A percentile compares a stretch with the other conserved stretches of the same genome.
These are phyloP conservation scores for Arthrocladium fulminans DNA, from an alignment of 2,329 filamentous ascomycete species.

Conservation along the genomic window DNA sequence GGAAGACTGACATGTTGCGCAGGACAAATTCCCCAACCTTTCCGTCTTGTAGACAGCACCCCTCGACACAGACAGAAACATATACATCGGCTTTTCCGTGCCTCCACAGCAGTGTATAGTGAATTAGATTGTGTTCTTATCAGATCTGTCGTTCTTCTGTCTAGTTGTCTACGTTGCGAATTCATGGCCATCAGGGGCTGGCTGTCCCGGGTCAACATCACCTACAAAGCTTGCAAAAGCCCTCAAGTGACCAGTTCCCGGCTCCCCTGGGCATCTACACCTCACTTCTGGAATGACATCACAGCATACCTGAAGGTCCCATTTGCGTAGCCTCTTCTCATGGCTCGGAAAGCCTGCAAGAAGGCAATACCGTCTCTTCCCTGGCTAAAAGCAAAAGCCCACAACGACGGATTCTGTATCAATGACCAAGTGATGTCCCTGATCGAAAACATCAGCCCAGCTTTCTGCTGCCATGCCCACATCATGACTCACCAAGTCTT, in stretches of 20 bases:
- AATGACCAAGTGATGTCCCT: constrained; percentile 57
- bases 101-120: constrained; percentile 20
- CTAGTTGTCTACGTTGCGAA: background rate
- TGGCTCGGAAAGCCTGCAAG: constrained; percentile 52
- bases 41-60: constrained; percentile 64
- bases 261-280: background rate
- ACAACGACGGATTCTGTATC: constrained; percentile 51
- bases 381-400: constrained; percentile 53
- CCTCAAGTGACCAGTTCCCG: background rate
- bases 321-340: constrained; percentile 52
- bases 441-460: background rate
- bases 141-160: background rate
- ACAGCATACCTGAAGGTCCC: constrained; percentile 52
- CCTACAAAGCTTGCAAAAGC: background rate
- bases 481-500: constrained; percentile 47
- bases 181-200: too few relatives aligned
- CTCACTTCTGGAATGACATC: constrained; percentile 46
- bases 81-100: constrained; percentile 1
- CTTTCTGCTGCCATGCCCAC: background rate
- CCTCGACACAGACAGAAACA: constrained; percentile 4
- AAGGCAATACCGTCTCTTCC: constrained; percentile 53
- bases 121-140: constrained; percentile 16
- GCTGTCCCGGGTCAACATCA: too few relatives aligned
- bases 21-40: constrained; percentile 99
- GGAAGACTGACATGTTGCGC: constrained; percentile 14